Evolutionary conservation across 495 filamentous ascomycete genomes (phyloP), one percentile per base, ranked within the genome.

Genomic region (Ramalina peruviana): DNA sequence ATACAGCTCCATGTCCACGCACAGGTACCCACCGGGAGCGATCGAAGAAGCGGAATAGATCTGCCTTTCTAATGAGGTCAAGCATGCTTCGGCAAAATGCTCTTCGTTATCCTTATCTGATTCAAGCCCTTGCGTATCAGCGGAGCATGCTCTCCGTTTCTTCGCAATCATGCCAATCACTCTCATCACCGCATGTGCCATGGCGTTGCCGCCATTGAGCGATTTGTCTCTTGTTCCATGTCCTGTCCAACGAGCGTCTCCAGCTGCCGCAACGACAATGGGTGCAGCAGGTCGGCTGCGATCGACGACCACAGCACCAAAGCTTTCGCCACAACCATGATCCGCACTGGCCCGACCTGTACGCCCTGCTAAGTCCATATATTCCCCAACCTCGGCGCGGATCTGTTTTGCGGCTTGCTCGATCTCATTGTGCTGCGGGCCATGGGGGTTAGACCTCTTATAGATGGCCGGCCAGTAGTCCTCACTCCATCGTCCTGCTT

Each of bases 401-500:
- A 93, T 78, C 20, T 81, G 77, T 2, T 77, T 70, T 16, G 49
- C 40, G 9, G 52, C 58, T 38, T 63, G 69, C 0, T 58, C 58
- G 11, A 75, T 73, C 51, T 75, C 75, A 38, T 73, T 69, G 48
- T 82, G 76, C 63, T 88, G 79, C 54, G 87, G 72, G 43, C 86
- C 78, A 60, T 87, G 74, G 30, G 88, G 78, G 59, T 88, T 88
- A 52, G 75, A 82, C 58, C 81, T 81, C 50, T 88, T 88, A 69
- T 93, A 97, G 7, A 86, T 71, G 5, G 84, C 80, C 0, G 92
- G 93, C 92, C 92, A 98, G 60, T 87, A 83, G 25, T 75, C 71
- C 23, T 75, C 67, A 27, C 77, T 80, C 87, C 86, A 95, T 62
- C 71, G 63, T 9, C 78, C 72, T 5, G 92, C 88, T 67, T 94